Conservation (phyloP, 1,284 basidiomycete species). For the Ustilago loliicola region DNA sequence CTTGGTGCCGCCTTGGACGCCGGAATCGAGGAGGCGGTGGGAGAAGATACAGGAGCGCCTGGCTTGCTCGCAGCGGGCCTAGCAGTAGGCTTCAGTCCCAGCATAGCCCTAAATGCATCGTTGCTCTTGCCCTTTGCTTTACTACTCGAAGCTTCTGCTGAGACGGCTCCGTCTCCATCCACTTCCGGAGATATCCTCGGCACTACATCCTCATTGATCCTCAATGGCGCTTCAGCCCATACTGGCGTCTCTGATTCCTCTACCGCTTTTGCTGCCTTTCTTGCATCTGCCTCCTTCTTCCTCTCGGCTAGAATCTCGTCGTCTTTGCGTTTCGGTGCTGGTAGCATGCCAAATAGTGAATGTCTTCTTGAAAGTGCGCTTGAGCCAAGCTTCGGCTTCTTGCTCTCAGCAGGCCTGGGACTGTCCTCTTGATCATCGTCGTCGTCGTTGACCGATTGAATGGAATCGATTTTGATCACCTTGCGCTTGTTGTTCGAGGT, state of each 20-base stretch:
- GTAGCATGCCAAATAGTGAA: constrained; percentile 65
- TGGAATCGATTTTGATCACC: constrained; percentile 49
- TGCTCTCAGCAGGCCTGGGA: not conserved
- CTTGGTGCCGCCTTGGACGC: no score
- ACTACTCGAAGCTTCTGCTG: not conserved
- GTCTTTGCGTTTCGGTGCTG: constrained; percentile 56
- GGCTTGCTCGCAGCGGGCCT: constrained; percentile 30
- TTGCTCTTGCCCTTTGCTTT: constrained; percentile 58
- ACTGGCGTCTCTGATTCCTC: constrained; percentile 16
- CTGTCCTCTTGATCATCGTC: constrained; percentile 11
- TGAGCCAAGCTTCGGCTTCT: constrained; percentile 23
- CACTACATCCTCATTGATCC: constrained; percentile 6
- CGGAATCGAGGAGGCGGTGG: not conserved
- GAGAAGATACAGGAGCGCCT: not conserved
- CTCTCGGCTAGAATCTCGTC: constrained; percentile 43
- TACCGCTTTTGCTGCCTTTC: constrained; percentile 30
- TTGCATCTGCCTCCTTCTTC: constrained; percentile 37
- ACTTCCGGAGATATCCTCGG: not conserved
- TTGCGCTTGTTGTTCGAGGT: constrained; percentile 27
- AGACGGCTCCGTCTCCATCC: not conserved
- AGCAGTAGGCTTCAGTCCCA: constrained; percentile 59
- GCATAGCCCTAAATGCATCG: constrained; percentile 68
- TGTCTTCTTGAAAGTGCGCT: constrained; percentile 18
- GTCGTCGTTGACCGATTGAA: constrained; percentile 17
- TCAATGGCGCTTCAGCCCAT: constrained; percentile 7